These are phyloP conservation scores for Fusarium sp. DNA, from an alignment of 2,329 filamentous ascomycete species.

Conservation along the genomic window DNA sequence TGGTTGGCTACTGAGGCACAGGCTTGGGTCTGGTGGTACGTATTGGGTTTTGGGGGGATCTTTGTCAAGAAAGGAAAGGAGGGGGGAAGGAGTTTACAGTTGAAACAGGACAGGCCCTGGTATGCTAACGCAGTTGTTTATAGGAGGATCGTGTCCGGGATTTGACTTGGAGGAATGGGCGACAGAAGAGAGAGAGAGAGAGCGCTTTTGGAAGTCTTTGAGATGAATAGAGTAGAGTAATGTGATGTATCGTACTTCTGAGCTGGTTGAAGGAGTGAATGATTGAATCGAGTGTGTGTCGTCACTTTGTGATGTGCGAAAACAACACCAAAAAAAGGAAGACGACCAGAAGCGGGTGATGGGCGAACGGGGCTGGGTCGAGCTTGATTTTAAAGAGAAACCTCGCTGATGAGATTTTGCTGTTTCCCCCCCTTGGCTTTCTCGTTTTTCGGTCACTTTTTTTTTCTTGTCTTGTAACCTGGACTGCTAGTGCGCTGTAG, in stretches of 20 bases:
- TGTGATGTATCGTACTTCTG: neutral
- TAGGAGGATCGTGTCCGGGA: slow-evolving; percentile 21
- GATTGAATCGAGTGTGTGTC: slow-evolving; percentile 19
- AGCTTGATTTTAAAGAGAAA: slow-evolving; percentile 39
- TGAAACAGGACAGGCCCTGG: slow-evolving; percentile 25
- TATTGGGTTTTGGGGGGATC: slow-evolving; percentile 35
- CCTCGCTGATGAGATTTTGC: slow-evolving; percentile 17
- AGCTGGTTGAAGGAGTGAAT: neutral
- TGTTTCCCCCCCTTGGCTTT: neutral
- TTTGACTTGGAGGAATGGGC: slow-evolving; percentile 4
- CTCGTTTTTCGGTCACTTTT: slow-evolving; percentile 5
- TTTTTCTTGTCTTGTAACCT: slow-evolving; percentile 3
- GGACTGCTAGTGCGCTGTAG: slow-evolving; percentile 23
- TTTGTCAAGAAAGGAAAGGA: slow-evolving; percentile 27
- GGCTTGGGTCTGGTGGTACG: slow-evolving; percentile 25
- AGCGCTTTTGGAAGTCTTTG: neutral
- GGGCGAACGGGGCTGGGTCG: slow-evolving; percentile 25
- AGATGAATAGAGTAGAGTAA: neutral
- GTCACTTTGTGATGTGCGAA: slow-evolving; percentile 31
- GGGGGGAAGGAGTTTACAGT: slow-evolving; percentile 35
- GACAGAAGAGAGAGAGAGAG: neutral
- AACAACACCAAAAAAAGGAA: slow-evolving; percentile 33
- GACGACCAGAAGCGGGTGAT: slow-evolving; percentile 23
- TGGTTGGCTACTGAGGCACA: slow-evolving; percentile 25
- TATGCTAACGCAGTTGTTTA: slow-evolving; percentile 30